These are phyloP conservation scores for Lipomyces sp. DNA, from an alignment of 805 yeast genomes.

Conservation along the genomic window DNA sequence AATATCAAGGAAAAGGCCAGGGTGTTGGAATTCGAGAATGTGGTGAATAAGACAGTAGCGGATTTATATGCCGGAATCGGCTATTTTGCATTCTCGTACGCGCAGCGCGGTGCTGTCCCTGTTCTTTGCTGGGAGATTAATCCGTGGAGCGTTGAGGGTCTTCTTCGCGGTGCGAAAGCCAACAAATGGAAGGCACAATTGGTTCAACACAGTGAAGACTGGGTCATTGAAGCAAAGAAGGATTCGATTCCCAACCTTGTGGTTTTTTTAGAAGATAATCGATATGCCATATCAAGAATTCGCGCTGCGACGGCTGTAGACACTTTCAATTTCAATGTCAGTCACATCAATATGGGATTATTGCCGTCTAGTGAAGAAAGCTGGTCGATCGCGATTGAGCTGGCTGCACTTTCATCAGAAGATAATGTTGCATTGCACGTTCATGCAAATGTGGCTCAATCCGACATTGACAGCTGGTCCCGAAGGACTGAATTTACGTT, in stretches of 20 bases:
- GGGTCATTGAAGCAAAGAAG: conserved; percentile 42
- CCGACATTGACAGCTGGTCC: conserved; percentile 49
- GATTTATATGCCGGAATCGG: conserved; percentile 88
- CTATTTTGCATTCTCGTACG: conserved; percentile 74
- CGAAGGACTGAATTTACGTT: conserved; percentile 38
- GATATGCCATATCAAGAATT: conserved; percentile 52
- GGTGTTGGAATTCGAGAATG: conserved; percentile 52
- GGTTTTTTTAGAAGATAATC: conserved; percentile 70
- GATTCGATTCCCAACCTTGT: conserved; percentile 45
- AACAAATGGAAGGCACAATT: conserved; percentile 52
- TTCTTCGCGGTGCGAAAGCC: conserved; percentile 57
- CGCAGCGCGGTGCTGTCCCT: conserved; percentile 56
- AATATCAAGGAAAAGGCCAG: conserved; percentile 81
- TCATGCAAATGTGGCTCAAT: conserved; percentile 70
- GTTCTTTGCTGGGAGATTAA: conserved; percentile 82
- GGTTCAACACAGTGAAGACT: conserved; percentile 46
- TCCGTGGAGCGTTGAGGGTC: conserved; percentile 81
- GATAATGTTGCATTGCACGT: conserved; percentile 53
- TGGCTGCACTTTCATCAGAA: conserved; percentile 32
- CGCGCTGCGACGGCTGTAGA: conserved; percentile 9
- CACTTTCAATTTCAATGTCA: conserved; percentile 42
- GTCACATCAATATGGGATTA: conserved; percentile 77
- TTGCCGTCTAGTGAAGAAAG: conserved; percentile 71
- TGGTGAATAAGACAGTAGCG: conserved; percentile 54
- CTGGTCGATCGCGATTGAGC: conserved; percentile 56